These are phyloP conservation scores for Fusarium succisae DNA, from an alignment of 2,329 filamentous ascomycete genomes.

Conservation along the genomic window DNA sequence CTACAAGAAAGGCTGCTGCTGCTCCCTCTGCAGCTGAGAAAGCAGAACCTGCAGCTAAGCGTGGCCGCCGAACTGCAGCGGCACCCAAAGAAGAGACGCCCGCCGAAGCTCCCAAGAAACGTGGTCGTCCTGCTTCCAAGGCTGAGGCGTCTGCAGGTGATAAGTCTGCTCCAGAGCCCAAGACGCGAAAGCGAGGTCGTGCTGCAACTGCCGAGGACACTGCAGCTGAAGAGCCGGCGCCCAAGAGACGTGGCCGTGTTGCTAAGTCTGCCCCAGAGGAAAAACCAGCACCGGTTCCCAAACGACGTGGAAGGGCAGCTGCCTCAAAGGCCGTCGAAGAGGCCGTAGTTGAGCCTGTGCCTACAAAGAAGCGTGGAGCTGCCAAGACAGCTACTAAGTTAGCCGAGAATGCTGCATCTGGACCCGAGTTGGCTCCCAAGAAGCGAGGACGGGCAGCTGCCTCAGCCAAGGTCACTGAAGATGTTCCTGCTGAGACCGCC, in stretches of 20 bases:
- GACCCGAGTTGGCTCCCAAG: slow-evolving; percentile 16
- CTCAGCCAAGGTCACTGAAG: neutral
- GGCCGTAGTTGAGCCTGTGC: neutral
- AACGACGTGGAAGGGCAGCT: slow-evolving; percentile 14
- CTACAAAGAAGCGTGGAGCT: slow-evolving; percentile 17
- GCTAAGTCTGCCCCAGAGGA: slow-evolving; percentile 10
- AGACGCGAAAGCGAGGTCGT: slow-evolving; percentile 34
- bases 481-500: neutral
- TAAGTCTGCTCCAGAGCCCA: slow-evolving; percentile 3
- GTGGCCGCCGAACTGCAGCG: slow-evolving; percentile 16
- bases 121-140: slow-evolving; percentile 34
- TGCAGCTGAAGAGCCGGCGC: neutral
- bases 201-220: neutral
- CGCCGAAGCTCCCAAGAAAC: slow-evolving; percentile 26
- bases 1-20: slow-evolving; percentile 19
- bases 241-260: slow-evolving; percentile 25
- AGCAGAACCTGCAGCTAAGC: slow-evolving; percentile 6
- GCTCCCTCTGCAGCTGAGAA: slow-evolving; percentile 1
- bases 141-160: neutral
- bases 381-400: slow-evolving; percentile 8
- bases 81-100: neutral
- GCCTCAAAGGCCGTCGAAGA: slow-evolving; percentile 8
- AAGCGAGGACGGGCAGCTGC: slow-evolving; percentile 17
- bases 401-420: neutral
- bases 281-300: neutral